These are phyloP conservation scores for Epichloe glyceriae DNA, from an alignment of 2,329 filamentous ascomycete species.

Conservation along the genomic window DNA sequence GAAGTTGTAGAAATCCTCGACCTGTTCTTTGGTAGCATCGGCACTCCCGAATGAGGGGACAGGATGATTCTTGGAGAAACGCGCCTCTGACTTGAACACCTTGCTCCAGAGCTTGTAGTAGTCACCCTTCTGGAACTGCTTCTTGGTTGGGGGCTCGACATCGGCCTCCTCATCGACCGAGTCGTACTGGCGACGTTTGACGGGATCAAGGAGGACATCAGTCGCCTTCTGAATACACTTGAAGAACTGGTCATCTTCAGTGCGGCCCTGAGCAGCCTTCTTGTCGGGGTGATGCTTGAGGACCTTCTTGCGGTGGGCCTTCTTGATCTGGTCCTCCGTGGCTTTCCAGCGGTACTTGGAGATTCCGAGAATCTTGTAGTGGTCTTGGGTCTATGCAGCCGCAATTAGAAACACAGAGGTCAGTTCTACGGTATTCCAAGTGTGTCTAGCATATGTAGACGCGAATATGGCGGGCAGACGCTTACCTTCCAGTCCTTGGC, in stretches of 20 bases:
- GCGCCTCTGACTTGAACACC: slow-evolving; percentile 82
- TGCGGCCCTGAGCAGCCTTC: slow-evolving; percentile 78
- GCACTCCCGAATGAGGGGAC: slow-evolving; percentile 79
- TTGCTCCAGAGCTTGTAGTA: slow-evolving; percentile 91
- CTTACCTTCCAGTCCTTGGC: slow-evolving; percentile 98
- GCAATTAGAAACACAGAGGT: not conserved
- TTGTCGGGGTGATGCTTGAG: slow-evolving; percentile 98
- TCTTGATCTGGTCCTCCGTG: slow-evolving; percentile 97
- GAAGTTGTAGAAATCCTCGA: slow-evolving; percentile 97
- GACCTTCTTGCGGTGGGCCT: slow-evolving; percentile 98
- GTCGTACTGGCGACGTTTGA: slow-evolving; percentile 89
- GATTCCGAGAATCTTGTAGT: slow-evolving; percentile 91
- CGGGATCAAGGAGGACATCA: slow-evolving; percentile 82
- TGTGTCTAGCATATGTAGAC: too few species aligned
- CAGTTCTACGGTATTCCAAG: not conserved
- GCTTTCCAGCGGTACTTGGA: slow-evolving; percentile 86
- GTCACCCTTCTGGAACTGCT: slow-evolving; percentile 71
- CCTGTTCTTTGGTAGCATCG: slow-evolving; percentile 74
- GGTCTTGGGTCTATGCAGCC: slow-evolving; percentile 63
- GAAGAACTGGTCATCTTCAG: slow-evolving; percentile 97
- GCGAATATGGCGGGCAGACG: not conserved
- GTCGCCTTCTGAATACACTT: slow-evolving; percentile 99
- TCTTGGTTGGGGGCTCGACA: slow-evolving; percentile 85
- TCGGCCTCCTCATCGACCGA: slow-evolving; percentile 91
- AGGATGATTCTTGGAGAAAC: slow-evolving; percentile 84